Evolutionary conservation across 2,329 filamentous ascomycete species (phyloP).

Genomic region (Neofusicoccum cordaticola): DNA sequence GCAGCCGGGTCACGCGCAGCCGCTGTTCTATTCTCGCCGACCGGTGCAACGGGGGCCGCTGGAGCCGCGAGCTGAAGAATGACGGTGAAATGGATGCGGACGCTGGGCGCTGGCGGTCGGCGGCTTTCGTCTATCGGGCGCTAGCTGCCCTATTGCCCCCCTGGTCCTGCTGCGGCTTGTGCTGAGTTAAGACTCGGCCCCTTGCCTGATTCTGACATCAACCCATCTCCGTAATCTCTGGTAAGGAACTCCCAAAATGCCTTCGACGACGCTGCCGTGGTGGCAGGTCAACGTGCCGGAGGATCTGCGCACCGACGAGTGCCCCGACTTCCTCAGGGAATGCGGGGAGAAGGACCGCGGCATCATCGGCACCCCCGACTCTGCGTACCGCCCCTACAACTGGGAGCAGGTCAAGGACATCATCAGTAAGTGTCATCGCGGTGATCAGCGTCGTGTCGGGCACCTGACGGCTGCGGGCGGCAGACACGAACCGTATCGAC

Average conservation of each 20-base stretch:
- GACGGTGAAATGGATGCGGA: neutral
- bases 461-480: neutral
- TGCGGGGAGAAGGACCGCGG: slow-evolving; percentile 64
- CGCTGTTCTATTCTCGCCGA: neutral
- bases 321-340: slow-evolving; percentile 67
- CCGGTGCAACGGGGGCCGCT: neutral
- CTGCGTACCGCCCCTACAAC: slow-evolving; percentile 58
- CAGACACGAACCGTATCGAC: slow-evolving; percentile 66
- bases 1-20: neutral
- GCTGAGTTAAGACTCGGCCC: neutral
- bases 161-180: neutral
- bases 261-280: slow-evolving; percentile 54
- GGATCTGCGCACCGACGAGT: slow-evolving; percentile 60
- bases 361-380: slow-evolving; percentile 70
- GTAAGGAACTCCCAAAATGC: slow-evolving; percentile 6
- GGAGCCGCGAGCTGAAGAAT: neutral
- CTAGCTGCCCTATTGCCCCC: slow-evolving; percentile 3
- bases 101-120: neutral
- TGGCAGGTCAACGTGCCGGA: slow-evolving; percentile 80
- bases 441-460: neutral
- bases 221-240: slow-evolving; percentile 12
- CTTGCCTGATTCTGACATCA: slow-evolving; percentile 17
- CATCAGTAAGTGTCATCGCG: slow-evolving; percentile 32
- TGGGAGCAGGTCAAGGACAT: slow-evolving; percentile 70
- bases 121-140: neutral